Percentiles rank a stretch among this genome's conserved stretches.
These are phyloP conservation scores for Cladorrhinum samala DNA, from an alignment of 495 filamentous ascomycete genomes.

Conservation along the genomic window DNA sequence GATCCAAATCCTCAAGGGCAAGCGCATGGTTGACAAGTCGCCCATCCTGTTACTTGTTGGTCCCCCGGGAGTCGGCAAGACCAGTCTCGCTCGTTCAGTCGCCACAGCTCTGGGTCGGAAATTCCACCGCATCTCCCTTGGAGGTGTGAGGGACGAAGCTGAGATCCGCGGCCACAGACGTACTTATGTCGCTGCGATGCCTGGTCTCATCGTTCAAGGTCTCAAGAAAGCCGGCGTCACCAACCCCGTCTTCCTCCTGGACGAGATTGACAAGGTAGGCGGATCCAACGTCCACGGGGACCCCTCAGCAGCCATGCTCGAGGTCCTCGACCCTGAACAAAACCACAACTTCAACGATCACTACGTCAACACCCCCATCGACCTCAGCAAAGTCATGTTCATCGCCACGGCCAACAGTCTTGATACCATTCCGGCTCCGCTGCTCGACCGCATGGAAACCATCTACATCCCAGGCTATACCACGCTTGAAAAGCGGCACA, in stretches of 20 bases:
- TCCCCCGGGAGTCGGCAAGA: conserved; percentile 95
- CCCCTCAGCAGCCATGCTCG: conserved; percentile 96
- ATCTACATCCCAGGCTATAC: conserved; percentile 92
- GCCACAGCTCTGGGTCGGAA: conserved; percentile 88
- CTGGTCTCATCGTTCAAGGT: conserved; percentile 87
- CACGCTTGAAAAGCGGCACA: conserved; percentile 95
- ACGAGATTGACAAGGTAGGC: conserved; percentile 98
- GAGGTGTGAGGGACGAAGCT: conserved; percentile 92
- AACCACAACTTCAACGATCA: conserved; percentile 94
- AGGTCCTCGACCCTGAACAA: conserved; percentile 97
- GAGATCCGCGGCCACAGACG: conserved; percentile 94
- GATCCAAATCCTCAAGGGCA: conserved; percentile 62
- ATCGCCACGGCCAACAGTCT: conserved; percentile 97
- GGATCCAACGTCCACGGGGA: conserved; percentile 91
- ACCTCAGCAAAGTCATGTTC: conserved; percentile 93
- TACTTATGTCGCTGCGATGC: conserved; percentile 98
- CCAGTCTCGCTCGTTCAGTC: conserved; percentile 87
- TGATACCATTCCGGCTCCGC: conserved; percentile 87
- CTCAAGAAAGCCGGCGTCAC: conserved; percentile 93
- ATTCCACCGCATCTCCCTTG: conserved; percentile 95
- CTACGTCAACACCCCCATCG: conserved; percentile 93
- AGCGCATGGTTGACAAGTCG: conserved; percentile 84
- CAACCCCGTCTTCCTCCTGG: conserved; percentile 93
- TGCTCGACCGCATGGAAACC: conserved; percentile 97
- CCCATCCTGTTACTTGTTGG: conserved; percentile 92